A percentile compares a stretch with the other conserved stretches of the same genome.
phyloP scores from a whole-genome alignment of 2,329 filamentous ascomycete species.

The Fusarium sp. region DNA sequence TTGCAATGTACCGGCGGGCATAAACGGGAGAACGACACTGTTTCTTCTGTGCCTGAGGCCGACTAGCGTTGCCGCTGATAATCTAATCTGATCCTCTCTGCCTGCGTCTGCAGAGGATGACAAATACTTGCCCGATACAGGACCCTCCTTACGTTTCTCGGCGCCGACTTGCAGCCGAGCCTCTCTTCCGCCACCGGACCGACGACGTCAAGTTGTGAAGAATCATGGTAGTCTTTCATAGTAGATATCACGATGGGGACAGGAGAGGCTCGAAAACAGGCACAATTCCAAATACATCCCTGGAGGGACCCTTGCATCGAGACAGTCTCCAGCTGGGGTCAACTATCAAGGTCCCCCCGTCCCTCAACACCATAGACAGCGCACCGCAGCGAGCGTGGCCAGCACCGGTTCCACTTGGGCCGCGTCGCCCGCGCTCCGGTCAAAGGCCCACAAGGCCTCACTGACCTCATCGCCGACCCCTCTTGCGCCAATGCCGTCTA shows the following conservation, averaged over 20 bases:
- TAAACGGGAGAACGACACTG: not conserved
- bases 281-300: slow-evolving; percentile 31
- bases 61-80: slow-evolving; percentile 7
- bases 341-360: slow-evolving; percentile 35
- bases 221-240: not conserved
- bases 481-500: slow-evolving; percentile 32
- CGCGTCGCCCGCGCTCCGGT: slow-evolving; percentile 32
- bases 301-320: not conserved
- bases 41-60: not conserved
- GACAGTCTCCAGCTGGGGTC: slow-evolving; percentile 5
- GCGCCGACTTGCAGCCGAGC: slow-evolving; percentile 36
- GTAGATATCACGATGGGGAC: not conserved
- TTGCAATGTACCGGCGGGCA: not conserved
- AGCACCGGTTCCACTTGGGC: slow-evolving; percentile 35
- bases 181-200: slow-evolving; percentile 1
- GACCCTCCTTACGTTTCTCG: slow-evolving; percentile 19
- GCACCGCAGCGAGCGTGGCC: slow-evolving; percentile 10
- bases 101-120: slow-evolving; percentile 18
- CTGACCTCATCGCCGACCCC: slow-evolving; percentile 39
- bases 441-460: slow-evolving; percentile 35
- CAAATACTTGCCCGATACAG: slow-evolving; percentile 29
- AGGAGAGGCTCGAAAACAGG: not conserved
- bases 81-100: slow-evolving; percentile 38
- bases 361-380: slow-evolving; percentile 6
- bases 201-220: slow-evolving; percentile 1